Evolutionary conservation across 306 rosid species (phyloP).

Genomic region (Vigna nakashimae): DNA sequence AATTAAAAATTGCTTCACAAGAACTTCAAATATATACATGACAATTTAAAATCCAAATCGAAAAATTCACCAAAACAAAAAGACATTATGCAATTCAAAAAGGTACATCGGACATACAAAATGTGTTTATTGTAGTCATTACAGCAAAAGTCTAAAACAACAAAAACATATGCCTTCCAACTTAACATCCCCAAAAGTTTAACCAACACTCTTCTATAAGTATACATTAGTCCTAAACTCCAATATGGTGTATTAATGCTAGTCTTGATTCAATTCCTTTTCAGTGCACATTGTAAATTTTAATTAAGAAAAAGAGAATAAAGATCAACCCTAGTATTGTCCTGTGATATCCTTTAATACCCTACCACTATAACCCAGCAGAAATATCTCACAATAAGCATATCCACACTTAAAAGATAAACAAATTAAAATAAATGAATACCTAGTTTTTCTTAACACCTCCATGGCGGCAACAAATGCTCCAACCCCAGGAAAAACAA

Average conservation of each 20-base stretch:
- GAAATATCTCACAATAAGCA: slow-evolving; percentile 21
- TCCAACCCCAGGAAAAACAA: slow-evolving; percentile 95
- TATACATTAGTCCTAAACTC: not conserved
- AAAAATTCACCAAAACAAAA: slow-evolving; percentile 20
- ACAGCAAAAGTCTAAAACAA: slow-evolving; percentile 1
- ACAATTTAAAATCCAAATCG: not conserved
- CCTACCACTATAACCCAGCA: slow-evolving; percentile 28
- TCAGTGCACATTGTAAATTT: not conserved
- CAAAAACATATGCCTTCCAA: not conserved
- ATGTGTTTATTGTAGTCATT: not conserved
- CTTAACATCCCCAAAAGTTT: not conserved
- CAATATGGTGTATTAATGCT: not conserved
- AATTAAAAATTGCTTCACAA: not conserved
- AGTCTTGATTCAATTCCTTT: not conserved
- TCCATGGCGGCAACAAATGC: slow-evolving; percentile 96
- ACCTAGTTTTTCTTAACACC: slow-evolving; percentile 83
- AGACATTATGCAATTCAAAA: slow-evolving; percentile 2
- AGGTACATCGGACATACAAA: slow-evolving; percentile 17
- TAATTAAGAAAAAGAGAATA: not conserved
- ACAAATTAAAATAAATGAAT: slow-evolving; percentile 15
- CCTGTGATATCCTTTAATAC: slow-evolving; percentile 12
- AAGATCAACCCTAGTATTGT: not conserved
- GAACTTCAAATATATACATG: not conserved
- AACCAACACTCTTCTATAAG: not conserved
- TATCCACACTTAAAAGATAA: not conserved